These are phyloP conservation scores for Iberis amara DNA, from an alignment of 441 rosid species.

Conservation along the genomic window DNA sequence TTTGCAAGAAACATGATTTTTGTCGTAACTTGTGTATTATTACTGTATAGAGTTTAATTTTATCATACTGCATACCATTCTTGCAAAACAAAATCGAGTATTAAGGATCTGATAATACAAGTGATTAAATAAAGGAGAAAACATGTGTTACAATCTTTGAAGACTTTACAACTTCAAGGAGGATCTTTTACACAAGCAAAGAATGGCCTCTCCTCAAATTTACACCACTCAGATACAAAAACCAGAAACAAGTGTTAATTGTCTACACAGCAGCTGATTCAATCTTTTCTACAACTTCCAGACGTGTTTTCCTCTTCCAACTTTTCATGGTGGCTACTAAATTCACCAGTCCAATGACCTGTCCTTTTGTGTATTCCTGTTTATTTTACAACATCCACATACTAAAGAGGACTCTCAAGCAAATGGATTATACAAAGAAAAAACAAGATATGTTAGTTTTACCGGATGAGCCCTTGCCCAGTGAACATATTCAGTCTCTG, in stretches of 20 bases:
- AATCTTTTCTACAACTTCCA: slow-evolving; percentile 80
- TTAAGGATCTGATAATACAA: slow-evolving; percentile 9
- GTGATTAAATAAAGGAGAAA: neutral
- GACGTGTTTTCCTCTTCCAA: slow-evolving; percentile 90
- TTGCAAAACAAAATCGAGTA: too few species aligned
- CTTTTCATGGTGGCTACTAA: slow-evolving; percentile 89
- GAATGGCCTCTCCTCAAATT: slow-evolving; percentile 27
- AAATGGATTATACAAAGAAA: neutral
- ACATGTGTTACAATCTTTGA: slow-evolving; percentile 25
- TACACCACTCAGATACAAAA: slow-evolving; percentile 26
- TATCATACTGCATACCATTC: too few species aligned
- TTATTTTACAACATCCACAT: slow-evolving; percentile 2
- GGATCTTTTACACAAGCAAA: slow-evolving; percentile 26
- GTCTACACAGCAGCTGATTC: slow-evolving; percentile 42
- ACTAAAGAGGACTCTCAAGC: neutral
- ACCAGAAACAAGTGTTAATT: slow-evolving; percentile 9
- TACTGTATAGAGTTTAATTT: too few species aligned
- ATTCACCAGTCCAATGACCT: slow-evolving; percentile 72
- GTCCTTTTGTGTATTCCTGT: slow-evolving; percentile 80
- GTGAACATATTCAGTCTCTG: slow-evolving; percentile 88
- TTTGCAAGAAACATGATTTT: too few species aligned
- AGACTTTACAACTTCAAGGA: slow-evolving; percentile 29
- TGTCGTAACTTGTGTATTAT: too few species aligned
- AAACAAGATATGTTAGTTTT: slow-evolving; percentile 6
- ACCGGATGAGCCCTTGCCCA: slow-evolving; percentile 98